Conservation (phyloP, 1,284 basidiomycete species). For the Boletus nobilissimus region DNA sequence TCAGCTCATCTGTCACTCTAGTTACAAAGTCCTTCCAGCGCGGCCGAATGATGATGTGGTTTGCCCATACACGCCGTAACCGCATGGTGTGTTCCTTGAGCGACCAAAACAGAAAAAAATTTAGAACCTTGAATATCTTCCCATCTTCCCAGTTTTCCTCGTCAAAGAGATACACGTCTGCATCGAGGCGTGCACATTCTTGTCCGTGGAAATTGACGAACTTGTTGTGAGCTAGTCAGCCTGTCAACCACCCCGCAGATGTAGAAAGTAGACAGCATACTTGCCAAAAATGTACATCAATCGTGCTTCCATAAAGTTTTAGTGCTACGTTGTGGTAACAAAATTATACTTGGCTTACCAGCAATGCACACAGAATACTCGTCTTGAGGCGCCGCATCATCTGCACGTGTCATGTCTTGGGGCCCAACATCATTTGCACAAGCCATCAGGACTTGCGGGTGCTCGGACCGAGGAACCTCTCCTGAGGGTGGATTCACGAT, state of each 20-base stretch:
- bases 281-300: neutral
- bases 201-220: conserved; percentile 7
- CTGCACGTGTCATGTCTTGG: too few species aligned
- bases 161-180: neutral
- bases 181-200: conserved; percentile 2
- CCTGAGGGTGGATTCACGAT: neutral
- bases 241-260: neutral
- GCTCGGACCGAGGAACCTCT: neutral
- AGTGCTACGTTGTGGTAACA: neutral
- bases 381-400: neutral
- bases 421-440: too few species aligned
- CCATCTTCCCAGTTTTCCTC: neutral
- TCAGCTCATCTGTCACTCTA: neutral
- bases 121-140: neutral
- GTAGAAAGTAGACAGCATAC: neutral
- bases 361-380: neutral
- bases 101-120: neutral
- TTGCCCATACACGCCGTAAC: neutral
- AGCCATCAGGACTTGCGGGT: neutral
- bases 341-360: neutral
- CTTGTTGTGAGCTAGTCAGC: neutral
- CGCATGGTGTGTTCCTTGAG: neutral
- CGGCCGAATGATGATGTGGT: neutral
- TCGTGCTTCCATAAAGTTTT: neutral
- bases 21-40: neutral